Conservation (phyloP, 495 filamentous ascomycete species). For the Melanomma pulvis-pyrius region DNA sequence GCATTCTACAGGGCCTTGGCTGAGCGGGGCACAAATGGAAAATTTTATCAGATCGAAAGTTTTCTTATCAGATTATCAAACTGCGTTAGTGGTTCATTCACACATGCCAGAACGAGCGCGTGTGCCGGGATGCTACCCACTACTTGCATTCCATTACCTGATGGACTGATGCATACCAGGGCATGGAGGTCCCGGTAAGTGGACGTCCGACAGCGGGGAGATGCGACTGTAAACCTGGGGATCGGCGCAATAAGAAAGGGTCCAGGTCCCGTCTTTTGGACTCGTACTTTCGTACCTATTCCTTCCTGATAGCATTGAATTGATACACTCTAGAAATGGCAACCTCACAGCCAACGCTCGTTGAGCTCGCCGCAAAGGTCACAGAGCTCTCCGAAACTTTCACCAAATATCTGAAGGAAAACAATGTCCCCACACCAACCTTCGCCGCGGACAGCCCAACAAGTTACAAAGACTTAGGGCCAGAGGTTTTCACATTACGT, state of each 20-base stretch:
- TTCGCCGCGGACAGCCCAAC: slow-evolving; percentile 22
- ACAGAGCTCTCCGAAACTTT: slow-evolving; percentile 9
- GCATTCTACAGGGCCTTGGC: not conserved
- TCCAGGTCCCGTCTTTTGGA: not conserved
- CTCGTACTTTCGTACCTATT: not conserved
- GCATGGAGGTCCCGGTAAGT: not conserved
- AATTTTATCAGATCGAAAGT: not conserved
- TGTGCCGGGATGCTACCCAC: not conserved
- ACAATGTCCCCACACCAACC: slow-evolving; percentile 8
- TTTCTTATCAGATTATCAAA: slow-evolving; percentile 1
- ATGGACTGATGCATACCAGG: too few species aligned
- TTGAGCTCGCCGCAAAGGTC: slow-evolving; percentile 7
- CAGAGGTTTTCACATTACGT: slow-evolving; percentile 6
- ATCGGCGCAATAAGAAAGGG: not conserved
- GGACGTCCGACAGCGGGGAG: not conserved
- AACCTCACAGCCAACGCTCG: slow-evolving; percentile 7
- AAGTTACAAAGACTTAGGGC: not conserved
- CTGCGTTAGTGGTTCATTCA: not conserved
- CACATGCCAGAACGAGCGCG: not conserved
- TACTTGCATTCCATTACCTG: not conserved
- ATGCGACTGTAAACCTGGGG: not conserved
- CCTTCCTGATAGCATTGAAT: not conserved
- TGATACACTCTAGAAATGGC: not conserved
- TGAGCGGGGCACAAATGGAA: not conserved
- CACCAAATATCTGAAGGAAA: slow-evolving; percentile 16